phyloP scores from a whole-genome alignment of 202 grass and related monocot species.

The Tripidium arundinaceum region DNA sequence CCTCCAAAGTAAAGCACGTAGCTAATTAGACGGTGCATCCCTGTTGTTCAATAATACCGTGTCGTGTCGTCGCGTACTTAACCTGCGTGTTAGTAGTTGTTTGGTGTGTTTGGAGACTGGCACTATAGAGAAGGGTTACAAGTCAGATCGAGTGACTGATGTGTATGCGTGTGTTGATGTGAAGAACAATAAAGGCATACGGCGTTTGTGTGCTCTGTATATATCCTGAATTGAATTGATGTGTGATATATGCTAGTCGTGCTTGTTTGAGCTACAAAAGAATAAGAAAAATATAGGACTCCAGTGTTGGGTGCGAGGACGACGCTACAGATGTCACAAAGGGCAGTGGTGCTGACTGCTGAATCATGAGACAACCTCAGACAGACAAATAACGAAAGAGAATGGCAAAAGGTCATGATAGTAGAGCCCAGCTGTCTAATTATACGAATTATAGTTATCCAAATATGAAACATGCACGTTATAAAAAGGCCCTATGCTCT shows the following conservation, averaged over 20 bases:
- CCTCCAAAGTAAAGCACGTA: neutral
- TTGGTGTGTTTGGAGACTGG: neutral
- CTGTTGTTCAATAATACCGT: neutral
- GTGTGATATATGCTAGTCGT: neutral
- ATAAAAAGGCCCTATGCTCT: no score
- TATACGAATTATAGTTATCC: no score
- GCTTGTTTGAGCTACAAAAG: neutral
- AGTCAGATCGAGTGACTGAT: neutral
- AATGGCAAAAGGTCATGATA: no score
- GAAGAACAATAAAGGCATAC: constrained; percentile 19
- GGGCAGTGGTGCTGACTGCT: no score
- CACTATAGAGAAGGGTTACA: neutral
- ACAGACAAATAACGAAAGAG: no score
- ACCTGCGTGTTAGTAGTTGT: neutral
- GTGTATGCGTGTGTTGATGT: neutral
- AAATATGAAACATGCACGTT: no score
- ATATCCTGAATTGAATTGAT: neutral
- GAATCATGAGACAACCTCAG: no score
- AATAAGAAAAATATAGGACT: no score
- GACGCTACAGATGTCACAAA: no score
- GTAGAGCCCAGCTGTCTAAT: no score
- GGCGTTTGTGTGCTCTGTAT: neutral
- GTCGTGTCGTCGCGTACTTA: neutral
- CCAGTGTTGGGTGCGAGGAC: no score
- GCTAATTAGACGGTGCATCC: neutral